phyloP scores from a whole-genome alignment of 2,329 filamentous ascomycete genomes.

The Cytospora schulzeri region DNA sequence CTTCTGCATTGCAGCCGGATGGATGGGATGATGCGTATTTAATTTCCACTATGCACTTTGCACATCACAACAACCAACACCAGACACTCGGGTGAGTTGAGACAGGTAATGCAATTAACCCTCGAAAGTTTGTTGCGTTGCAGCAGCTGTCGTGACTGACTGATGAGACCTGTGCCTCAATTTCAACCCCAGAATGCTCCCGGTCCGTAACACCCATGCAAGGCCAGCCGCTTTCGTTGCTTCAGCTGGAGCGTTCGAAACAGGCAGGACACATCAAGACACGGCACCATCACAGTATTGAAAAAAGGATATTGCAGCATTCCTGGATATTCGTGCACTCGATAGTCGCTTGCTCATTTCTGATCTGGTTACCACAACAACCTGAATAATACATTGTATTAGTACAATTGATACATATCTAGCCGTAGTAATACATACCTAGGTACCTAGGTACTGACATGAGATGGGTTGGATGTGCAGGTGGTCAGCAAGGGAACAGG shows the following conservation, averaged over 20 bases:
- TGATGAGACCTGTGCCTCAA: background rate
- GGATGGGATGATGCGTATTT: background rate
- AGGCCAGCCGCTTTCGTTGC: too few relatives aligned
- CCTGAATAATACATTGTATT: background rate
- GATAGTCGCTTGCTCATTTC: too few relatives aligned
- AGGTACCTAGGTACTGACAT: too few relatives aligned
- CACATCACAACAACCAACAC: background rate
- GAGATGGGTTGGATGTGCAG: too few relatives aligned
- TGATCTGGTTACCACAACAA: background rate
- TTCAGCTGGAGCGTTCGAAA: background rate
- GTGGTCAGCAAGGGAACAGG: too few relatives aligned
- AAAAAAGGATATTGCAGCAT: background rate
- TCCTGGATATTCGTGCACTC: background rate
- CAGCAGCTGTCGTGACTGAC: too few relatives aligned
- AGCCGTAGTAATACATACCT: too few relatives aligned
- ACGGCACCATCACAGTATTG: background rate
- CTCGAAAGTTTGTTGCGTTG: background rate
- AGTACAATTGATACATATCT: too few relatives aligned
- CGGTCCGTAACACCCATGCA: background rate
- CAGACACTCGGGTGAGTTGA: background rate
- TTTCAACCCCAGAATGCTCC: background rate
- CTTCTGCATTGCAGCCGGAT: background rate
- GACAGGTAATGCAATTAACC: too few relatives aligned
- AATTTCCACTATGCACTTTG: background rate
- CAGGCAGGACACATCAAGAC: too few relatives aligned